A percentile compares a stretch with the other conserved stretches of the same genome.
Conservation (phyloP, 768 basidiomycete species). For the Roridomyces roridus region DNA sequence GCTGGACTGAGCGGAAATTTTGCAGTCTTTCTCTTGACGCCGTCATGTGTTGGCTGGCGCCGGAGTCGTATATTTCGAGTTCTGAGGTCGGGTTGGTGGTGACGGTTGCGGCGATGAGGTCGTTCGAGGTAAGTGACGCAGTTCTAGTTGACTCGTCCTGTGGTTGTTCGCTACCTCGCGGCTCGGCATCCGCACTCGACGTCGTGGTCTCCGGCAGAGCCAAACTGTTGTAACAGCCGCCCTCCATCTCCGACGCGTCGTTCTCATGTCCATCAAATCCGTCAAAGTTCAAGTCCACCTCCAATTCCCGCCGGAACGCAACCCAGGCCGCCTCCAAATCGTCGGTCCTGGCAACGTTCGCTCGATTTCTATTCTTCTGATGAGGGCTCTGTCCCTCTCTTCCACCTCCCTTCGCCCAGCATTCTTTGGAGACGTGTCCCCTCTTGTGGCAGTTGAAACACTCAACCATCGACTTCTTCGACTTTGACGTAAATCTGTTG, state of each 20-base stretch:
- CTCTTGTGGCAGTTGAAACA: constrained; percentile 39
- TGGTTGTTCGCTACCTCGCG: background rate
- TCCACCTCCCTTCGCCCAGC: constrained; percentile 45
- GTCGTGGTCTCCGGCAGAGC: too few species aligned
- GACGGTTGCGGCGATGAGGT: background rate
- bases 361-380: constrained; percentile 16
- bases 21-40: constrained; percentile 36
- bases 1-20: constrained; percentile 31
- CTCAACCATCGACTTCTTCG: background rate
- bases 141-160: background rate
- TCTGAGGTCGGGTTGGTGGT: constrained; percentile 7
- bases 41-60: constrained; percentile 40
- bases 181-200: too few species aligned
- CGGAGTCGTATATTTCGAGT: constrained; percentile 42
- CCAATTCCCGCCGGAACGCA: background rate
- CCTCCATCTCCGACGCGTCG: background rate
- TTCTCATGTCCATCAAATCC: too few species aligned
- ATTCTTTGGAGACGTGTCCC: constrained; percentile 37
- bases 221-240: too few species aligned
- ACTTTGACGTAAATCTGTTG: background rate
- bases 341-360: background rate
- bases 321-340: constrained; percentile 11
- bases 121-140: background rate
- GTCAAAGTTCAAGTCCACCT: constrained; percentile 1
- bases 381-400: constrained; percentile 40